phyloP scores from a whole-genome alignment of 441 rosid genomes.

The Populus hybrid region DNA sequence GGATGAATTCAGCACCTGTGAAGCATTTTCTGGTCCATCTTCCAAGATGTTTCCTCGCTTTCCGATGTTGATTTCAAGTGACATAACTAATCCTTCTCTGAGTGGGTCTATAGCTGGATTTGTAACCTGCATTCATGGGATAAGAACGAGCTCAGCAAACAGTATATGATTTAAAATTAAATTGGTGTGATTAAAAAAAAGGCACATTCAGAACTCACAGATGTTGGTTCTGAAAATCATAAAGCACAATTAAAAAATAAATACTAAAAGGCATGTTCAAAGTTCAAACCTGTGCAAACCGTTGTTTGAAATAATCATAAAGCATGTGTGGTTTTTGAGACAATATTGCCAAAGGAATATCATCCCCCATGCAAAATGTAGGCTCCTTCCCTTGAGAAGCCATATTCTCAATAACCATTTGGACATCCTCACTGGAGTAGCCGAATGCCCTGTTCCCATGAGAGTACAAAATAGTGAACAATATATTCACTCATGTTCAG shows the following conservation, averaged over 20 bases:
- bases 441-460: slow-evolving; percentile 80
- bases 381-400: slow-evolving; percentile 66
- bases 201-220: background rate
- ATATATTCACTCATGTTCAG: no score
- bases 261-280: background rate
- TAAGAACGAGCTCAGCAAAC: slow-evolving; percentile 1
- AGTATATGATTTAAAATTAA: slow-evolving; percentile 1
- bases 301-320: slow-evolving; percentile 96
- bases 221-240: background rate
- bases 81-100: slow-evolving; percentile 95
- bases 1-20: slow-evolving; percentile 52
- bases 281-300: slow-evolving; percentile 90
- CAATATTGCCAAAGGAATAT: background rate
- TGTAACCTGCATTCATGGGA: slow-evolving; percentile 61
- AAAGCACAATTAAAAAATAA: background rate
- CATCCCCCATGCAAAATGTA: no score
- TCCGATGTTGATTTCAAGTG: slow-evolving; percentile 94
- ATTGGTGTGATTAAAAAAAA: background rate
- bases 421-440: slow-evolving; percentile 99
- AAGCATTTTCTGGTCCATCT: slow-evolving; percentile 95
- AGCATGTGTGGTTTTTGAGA: slow-evolving; percentile 93
- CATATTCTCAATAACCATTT: slow-evolving; percentile 97
- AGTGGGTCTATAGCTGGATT: slow-evolving; percentile 99
- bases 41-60: slow-evolving; percentile 93
- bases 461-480: slow-evolving; percentile 22